phyloP scores from a whole-genome alignment of 352 stramenopile species.

The Globisporangium abappressorium region DNA sequence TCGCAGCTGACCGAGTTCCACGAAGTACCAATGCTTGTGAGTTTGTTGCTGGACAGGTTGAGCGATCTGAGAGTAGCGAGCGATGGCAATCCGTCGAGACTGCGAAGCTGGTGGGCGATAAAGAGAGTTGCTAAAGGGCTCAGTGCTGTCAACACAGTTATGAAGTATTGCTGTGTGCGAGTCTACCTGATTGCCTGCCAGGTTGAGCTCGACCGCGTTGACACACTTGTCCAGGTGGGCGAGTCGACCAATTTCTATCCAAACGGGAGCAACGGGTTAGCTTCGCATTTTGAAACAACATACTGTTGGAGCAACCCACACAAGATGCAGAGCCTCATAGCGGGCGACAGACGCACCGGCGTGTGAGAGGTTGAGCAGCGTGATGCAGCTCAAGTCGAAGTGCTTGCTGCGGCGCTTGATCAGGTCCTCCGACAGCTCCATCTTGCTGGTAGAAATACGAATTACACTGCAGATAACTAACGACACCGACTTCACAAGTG shows the following conservation, averaged over 20 bases:
- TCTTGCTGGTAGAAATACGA: slow-evolving; percentile 11
- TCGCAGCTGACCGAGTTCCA: background rate
- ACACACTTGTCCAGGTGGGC: slow-evolving; percentile 42
- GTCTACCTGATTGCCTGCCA: slow-evolving; percentile 50
- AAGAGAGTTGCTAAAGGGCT: background rate
- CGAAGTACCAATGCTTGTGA: slow-evolving; percentile 41
- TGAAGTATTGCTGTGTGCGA: background rate
- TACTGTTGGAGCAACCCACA: no score
- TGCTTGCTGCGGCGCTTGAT: slow-evolving; percentile 77
- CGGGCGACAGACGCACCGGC: slow-evolving; percentile 16
- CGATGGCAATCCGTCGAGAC: slow-evolving; percentile 41
- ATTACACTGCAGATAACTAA: background rate
- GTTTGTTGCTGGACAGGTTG: slow-evolving; percentile 44
- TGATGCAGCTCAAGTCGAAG: slow-evolving; percentile 69
- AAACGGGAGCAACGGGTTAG: background rate
- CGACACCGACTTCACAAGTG: background rate
- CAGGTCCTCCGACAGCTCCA: slow-evolving; percentile 60
- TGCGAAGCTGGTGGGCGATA: slow-evolving; percentile 29
- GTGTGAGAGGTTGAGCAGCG: slow-evolving; percentile 57
- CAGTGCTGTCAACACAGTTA: background rate
- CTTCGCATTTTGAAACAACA: no score
- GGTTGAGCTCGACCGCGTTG: slow-evolving; percentile 54
- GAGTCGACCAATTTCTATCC: slow-evolving; percentile 29
- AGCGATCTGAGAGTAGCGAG: slow-evolving; percentile 42
- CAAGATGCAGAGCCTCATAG: background rate